A percentile compares a stretch with the other conserved stretches of the same genome.
phyloP scores from a whole-genome alignment of 768 basidiomycete genomes.

The Chalciporus sphaerocephalus region DNA sequence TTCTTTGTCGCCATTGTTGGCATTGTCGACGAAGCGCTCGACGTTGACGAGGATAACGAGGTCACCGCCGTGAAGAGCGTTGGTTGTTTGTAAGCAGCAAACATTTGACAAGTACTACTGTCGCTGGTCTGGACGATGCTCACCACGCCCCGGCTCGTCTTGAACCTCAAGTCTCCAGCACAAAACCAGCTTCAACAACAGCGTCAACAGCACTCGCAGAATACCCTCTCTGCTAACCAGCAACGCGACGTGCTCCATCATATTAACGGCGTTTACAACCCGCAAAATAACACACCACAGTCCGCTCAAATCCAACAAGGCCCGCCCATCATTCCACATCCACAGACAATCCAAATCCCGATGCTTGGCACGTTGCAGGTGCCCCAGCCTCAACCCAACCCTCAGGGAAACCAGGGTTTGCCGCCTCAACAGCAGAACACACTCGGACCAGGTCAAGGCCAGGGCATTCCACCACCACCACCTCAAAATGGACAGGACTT shows the following conservation, averaged over 20 bases:
- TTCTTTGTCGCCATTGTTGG: constrained; percentile 6
- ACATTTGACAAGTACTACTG: constrained; percentile 23
- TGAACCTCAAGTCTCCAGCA: constrained; percentile 30
- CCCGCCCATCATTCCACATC: constrained; percentile 34
- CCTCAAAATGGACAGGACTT: constrained; percentile 89
- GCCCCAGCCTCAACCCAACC: constrained; percentile 48
- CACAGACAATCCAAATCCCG: constrained; percentile 48
- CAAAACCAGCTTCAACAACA: constrained; percentile 18
- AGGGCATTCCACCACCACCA: constrained; percentile 64
- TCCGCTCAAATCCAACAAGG: constrained; percentile 16
- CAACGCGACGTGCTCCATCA: constrained; percentile 30
- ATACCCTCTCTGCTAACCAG: constrained; percentile 23
- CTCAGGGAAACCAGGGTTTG: constrained; percentile 34
- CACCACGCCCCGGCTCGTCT: constrained; percentile 31
- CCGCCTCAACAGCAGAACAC: constrained; percentile 54
- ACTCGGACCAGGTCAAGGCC: constrained; percentile 49
- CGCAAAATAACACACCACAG: constrained; percentile 17
- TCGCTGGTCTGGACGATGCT: constrained; percentile 27
- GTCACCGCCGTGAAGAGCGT: constrained; percentile 17
- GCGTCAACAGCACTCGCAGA: constrained; percentile 25
- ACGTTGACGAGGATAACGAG: not conserved
- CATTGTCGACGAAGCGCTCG: constrained; percentile 6
- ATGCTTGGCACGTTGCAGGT: constrained; percentile 74
- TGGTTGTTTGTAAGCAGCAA: constrained; percentile 31
- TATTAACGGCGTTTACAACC: constrained; percentile 29